These are phyloP conservation scores for Fonsecaea erecta DNA, from an alignment of 2,329 filamentous ascomycete species.

Conservation along the genomic window DNA sequence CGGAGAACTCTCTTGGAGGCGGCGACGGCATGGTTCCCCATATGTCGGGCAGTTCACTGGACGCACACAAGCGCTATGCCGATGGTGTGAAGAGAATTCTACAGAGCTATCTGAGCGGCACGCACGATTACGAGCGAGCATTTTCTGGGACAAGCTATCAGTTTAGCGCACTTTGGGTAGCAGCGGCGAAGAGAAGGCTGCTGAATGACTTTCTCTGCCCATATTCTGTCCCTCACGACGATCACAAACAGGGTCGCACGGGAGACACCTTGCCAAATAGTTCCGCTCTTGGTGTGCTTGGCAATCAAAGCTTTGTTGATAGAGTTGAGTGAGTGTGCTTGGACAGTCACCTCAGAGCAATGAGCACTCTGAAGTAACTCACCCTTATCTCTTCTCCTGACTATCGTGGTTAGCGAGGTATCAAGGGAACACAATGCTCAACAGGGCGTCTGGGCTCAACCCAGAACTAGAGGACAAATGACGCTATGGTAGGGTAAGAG, in stretches of 20 bases:
- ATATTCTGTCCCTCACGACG: no score
- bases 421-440: background rate
- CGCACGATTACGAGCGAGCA: slow-evolving; percentile 3
- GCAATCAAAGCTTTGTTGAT: background rate
- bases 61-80: background rate
- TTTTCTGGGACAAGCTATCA: slow-evolving; percentile 13
- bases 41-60: background rate
- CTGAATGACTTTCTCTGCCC: no score
- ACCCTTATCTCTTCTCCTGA: background rate
- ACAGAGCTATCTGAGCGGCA: background rate
- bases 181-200: background rate
- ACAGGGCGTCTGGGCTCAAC: background rate
- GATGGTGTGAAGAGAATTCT: background rate
- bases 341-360: background rate
- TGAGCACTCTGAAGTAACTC: background rate
- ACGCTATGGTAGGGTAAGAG: background rate
- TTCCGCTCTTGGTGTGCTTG: background rate
- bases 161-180: slow-evolving; percentile 25
- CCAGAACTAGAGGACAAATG: background rate
- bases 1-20: slow-evolving; percentile 2
- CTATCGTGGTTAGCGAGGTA: background rate
- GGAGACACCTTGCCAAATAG: no score
- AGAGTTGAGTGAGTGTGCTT: background rate
- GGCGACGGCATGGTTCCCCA: slow-evolving; percentile 1
- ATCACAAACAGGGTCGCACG: no score